Base-by-base conservation (phyloP, 163 green algal species). In the Picocystis sp. region DNA sequence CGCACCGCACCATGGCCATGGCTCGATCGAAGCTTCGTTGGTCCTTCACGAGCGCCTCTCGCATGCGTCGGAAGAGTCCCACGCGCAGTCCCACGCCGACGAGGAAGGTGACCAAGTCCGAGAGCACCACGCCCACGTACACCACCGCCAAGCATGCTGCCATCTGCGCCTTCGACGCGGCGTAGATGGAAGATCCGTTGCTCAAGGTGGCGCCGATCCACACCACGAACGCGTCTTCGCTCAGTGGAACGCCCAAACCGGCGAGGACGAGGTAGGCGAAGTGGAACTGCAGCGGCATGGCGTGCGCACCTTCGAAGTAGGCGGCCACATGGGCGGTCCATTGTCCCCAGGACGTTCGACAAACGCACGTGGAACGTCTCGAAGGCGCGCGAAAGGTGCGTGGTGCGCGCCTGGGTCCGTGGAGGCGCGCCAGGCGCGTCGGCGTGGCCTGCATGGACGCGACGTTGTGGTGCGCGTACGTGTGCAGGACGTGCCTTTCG, bases 151-250 rank as follows among this genome's bases (percentile, higher is more conserved):
- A 43, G n/a, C 66, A 58, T 12, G 23, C 25, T 2, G 47, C 47
- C 41, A 52, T 52, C 44, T 33, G 3, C 21, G 8, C 44, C 22
- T 11, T 41, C 5, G 29, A 38, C 29, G 29, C 8, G 5, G 29
- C 29, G 29, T 38, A 38, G 3, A 38, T 38, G 29, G 29, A 38
- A 3, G 29, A 38, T 11, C 29, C 29, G 29, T 38, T 38, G 29
- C 29, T 38, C 29, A 38, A 38, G 3, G 29, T 38, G 5, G 58
- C 44, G 3, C 58, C 63, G 15, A 64, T 49, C 63, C 63, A 71
- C 1, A 54, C 53, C 22, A 70, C 62, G n/a, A 71, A 47, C 11
- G 63, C 63, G 56, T 71, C 63, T 50, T 71, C 63, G 46, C 60
- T 53, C 45, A 67, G 52, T 25, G 63, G 63, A 10, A 71, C 14